phyloP scores from a whole-genome alignment of 1,284 basidiomycete genomes.

The Tremellales sp. region DNA sequence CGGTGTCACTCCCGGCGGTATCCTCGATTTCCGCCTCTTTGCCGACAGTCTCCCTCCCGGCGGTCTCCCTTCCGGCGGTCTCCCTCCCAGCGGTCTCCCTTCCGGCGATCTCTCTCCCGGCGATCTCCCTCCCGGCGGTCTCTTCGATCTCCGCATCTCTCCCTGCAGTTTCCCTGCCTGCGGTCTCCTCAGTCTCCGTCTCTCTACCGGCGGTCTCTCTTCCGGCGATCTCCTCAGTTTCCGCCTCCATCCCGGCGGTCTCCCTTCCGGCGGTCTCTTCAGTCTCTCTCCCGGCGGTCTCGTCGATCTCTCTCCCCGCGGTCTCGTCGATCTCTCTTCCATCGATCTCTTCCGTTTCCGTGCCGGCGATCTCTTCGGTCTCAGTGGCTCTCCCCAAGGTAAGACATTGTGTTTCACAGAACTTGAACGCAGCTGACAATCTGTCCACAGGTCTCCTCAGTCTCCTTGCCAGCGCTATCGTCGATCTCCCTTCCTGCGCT shows the following conservation, averaged over 20 bases:
- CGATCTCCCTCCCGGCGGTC: neutral
- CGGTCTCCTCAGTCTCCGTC: neutral
- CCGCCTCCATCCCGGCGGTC: neutral
- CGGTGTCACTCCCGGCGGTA: constrained; percentile 1
- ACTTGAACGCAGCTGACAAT: no score
- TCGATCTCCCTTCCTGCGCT: no score
- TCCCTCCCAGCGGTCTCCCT: neutral
- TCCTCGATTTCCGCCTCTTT: neutral
- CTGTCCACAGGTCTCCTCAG: no score
- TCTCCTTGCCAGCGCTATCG: no score
- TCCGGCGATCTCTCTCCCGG: neutral
- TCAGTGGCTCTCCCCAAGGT: neutral
- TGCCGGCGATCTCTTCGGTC: neutral
- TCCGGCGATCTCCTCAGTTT: neutral
- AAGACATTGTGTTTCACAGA: no score
- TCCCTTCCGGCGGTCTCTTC: neutral
- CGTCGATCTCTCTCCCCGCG: no score
- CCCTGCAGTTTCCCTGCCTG: neutral
- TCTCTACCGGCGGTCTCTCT: neutral
- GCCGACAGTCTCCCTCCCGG: neutral
- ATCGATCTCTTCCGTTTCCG: no score
- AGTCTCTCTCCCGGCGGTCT: constrained; percentile 1
- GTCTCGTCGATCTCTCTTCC: no score
- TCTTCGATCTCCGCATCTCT: neutral
- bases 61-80: neutral